A percentile compares a stretch with the other conserved stretches of the same genome.
Conservation (phyloP, 306 rosid species). For the Carpinus viminea region DNA sequence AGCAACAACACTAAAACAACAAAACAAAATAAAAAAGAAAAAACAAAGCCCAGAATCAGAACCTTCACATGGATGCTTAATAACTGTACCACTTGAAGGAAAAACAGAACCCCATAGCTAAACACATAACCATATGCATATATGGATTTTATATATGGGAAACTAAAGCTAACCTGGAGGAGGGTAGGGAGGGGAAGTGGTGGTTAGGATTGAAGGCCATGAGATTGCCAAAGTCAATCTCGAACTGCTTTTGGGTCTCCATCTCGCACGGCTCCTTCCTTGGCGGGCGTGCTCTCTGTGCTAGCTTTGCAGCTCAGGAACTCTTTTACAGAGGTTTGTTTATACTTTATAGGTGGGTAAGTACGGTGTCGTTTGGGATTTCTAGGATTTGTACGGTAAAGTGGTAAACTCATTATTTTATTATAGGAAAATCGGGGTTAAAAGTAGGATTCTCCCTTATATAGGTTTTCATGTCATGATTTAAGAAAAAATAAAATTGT, state of each 20-base stretch:
- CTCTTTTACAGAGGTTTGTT: background rate
- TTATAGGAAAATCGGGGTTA: no score
- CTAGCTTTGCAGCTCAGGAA: background rate
- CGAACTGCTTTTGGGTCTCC: slow-evolving; percentile 38
- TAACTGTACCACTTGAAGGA: background rate
- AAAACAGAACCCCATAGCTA: background rate
- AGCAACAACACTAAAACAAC: no score
- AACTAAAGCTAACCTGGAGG: slow-evolving; percentile 39
- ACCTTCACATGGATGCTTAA: background rate
- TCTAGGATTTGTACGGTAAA: no score
- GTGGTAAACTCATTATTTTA: no score
- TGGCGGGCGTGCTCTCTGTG: background rate
- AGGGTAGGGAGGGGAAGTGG: slow-evolving; percentile 42
- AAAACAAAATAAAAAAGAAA: no score
- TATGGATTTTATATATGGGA: background rate
- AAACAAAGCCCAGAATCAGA: background rate
- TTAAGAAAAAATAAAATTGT: no score
- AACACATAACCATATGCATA: background rate
- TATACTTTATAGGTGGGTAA: no score
- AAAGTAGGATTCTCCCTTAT: no score
- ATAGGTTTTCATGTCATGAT: no score
- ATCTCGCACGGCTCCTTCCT: background rate
- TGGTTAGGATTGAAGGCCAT: slow-evolving; percentile 61
- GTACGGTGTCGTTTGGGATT: no score
- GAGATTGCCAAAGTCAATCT: slow-evolving; percentile 76